Evolutionary conservation across 2,329 filamentous ascomycete genomes (phyloP), one percentile per base, ranked within the genome.

Genomic region (Neopestalotiopsis rosae): DNA sequence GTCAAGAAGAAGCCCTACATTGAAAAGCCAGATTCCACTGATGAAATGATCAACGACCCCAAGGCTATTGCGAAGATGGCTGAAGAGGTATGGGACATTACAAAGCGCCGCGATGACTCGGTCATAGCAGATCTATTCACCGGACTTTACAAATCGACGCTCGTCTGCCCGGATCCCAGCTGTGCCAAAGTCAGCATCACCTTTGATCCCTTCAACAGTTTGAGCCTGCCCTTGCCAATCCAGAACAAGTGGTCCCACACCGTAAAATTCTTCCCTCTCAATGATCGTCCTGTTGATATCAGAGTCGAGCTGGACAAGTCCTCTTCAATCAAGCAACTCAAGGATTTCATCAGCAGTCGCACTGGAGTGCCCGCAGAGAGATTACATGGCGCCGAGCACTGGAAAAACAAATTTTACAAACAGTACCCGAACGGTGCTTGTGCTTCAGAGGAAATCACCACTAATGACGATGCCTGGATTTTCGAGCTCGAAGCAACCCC

Each of bases 151-250:
- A 98, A 98, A 83, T 98, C 97, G 59, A 98, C 95, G 0, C 88
- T 99, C 71, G 92, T 96, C 71, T 99, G 96, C 77, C 96, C 96
- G 0, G 88, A 88, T 30, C 58, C 66, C 20, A 67, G 58, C 7
- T 99, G 96, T 79, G 88, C 92, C 74, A 99, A 98, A 82, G 92
- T 98, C 81, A 98, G 95, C 87, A 97, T 99, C 75, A 98, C 96
- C 0, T 99, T 99, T 77, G 96, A 99, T 78, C 96, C 96, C 0
- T 99, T 97, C 85, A 98, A 94, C 80, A 96, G 97, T 72, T 83
- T 99, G 69, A 98, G 96, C 0, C 84, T 99, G 30, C 96, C 97
- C 68, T 84, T 99, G 42, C 96, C 96, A 0, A 89, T 97, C 67
- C 92, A 96, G 78, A 94, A 92, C 72, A 87, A 94, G 59, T 97